Conservation (phyloP, 1,284 basidiomycete genomes). For the Sanghuangporus baumii region DNA sequence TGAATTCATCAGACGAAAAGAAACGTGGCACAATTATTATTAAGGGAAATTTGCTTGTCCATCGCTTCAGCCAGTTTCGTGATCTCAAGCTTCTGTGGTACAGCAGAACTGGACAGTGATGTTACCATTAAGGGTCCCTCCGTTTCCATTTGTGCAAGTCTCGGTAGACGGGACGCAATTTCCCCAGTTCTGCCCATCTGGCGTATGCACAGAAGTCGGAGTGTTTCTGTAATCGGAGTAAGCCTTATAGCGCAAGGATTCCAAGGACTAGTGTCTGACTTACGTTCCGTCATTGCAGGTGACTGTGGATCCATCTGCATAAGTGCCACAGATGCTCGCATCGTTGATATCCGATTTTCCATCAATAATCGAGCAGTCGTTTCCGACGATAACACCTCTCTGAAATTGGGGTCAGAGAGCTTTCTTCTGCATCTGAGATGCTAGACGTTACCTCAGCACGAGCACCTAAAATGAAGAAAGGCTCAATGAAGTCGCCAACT, state of each 20-base stretch:
- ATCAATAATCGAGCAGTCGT: background rate
- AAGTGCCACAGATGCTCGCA: background rate
- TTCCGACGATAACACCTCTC: background rate
- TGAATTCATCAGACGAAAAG: too few species aligned
- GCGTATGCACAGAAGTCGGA: background rate
- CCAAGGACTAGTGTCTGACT: background rate
- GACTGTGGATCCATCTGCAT: background rate
- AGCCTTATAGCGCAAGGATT: background rate
- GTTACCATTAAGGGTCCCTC: background rate
- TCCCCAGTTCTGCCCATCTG: background rate
- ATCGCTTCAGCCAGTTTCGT: too few species aligned
- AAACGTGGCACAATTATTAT: too few species aligned
- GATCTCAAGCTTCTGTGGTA: background rate
- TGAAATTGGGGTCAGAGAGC: background rate
- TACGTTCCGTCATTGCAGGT: background rate
- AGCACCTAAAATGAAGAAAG: background rate
- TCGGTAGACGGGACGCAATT: background rate
- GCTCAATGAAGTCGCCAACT: background rate
- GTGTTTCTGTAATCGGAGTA: background rate
- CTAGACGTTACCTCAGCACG: background rate
- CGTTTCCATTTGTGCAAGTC: background rate
- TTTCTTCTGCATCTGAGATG: background rate
- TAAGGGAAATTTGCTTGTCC: too few species aligned
- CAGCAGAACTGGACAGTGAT: background rate
- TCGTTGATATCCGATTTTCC: background rate